These are phyloP conservation scores for Scheffersomyces illinoinensis DNA, from an alignment of 1,139 yeast species.

Conservation along the genomic window DNA sequence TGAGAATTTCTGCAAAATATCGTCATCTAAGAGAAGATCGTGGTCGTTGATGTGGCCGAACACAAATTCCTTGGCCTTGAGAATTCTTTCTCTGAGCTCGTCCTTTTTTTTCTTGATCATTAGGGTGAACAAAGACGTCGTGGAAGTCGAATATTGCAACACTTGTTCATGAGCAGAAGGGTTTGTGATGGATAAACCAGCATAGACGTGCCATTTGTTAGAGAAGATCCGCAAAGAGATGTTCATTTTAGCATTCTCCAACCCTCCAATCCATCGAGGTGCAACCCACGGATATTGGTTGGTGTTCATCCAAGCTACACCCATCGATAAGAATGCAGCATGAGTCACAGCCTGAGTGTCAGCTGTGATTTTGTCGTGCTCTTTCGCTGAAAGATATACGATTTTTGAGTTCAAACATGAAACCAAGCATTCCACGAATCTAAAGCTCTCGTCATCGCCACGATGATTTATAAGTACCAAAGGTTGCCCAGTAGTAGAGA, in stretches of 20 bases:
- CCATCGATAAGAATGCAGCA: slow-evolving; percentile 96
- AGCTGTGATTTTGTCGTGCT: slow-evolving; percentile 93
- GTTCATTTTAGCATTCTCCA: slow-evolving; percentile 94
- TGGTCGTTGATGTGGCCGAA: slow-evolving; percentile 62
- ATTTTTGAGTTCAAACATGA: slow-evolving; percentile 75
- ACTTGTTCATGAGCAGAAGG: slow-evolving; percentile 94
- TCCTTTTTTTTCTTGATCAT: slow-evolving; percentile 71
- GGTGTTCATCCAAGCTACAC: slow-evolving; percentile 87
- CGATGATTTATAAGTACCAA: slow-evolving; percentile 81
- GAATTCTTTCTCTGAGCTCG: slow-evolving; percentile 58
- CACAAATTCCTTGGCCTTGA: slow-evolving; percentile 69
- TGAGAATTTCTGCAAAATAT: slow-evolving; percentile 75
- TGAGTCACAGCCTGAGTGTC: slow-evolving; percentile 99
- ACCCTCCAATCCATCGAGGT: slow-evolving; percentile 85
- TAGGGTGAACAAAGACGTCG: slow-evolving; percentile 77
- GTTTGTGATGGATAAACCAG: slow-evolving; percentile 93
- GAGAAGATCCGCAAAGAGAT: slow-evolving; percentile 87
- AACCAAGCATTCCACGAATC: slow-evolving; percentile 63
- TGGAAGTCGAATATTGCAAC: slow-evolving; percentile 82
- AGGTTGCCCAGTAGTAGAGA: slow-evolving; percentile 89
- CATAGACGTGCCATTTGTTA: slow-evolving; percentile 97
- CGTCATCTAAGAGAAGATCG: slow-evolving; percentile 73
- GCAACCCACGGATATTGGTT: slow-evolving; percentile 93
- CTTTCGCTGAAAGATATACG: slow-evolving; percentile 77
- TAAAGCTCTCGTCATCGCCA: slow-evolving; percentile 54